A percentile compares a stretch with the other conserved stretches of the same genome.
Conservation (phyloP, 176 grass and related monocot species). For the Oropetium thomaeum region DNA sequence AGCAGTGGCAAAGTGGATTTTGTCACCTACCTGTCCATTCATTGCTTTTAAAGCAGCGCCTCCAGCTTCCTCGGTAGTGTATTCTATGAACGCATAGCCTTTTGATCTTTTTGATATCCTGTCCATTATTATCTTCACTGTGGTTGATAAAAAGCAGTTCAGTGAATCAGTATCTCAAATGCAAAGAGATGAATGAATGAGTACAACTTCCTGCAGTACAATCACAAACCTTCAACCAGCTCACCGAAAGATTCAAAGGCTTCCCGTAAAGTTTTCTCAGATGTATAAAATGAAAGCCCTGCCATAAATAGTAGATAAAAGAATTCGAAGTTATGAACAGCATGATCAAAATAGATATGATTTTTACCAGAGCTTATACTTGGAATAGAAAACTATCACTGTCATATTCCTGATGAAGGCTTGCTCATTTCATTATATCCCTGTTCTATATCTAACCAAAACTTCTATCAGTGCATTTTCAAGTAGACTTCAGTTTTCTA, state of each 20-base stretch:
- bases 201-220: not conserved
- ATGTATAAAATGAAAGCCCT: conserved; percentile 95
- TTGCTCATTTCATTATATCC: not conserved
- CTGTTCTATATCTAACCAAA: not conserved
- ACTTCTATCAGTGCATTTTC: not conserved
- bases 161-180: conserved; percentile 4
- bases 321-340: conserved; percentile 15
- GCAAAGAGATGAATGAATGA: conserved; percentile 21
- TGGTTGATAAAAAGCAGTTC: conserved; percentile 21
- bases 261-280: conserved; percentile 76
- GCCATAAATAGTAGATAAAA: conserved; percentile 14
- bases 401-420: not conserved
- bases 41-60: conserved; percentile 85
- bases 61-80: conserved; percentile 90
- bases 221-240: conserved; percentile 76
- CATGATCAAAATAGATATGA: not conserved
- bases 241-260: conserved; percentile 90
- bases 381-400: not conserved
- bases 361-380: conserved; percentile 3
- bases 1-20: not conserved
- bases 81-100: conserved; percentile 88
- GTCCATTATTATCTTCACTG: conserved; percentile 97
- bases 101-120: conserved; percentile 98
- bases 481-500: conserved; percentile 4
- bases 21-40: conserved; percentile 68